Evolutionary conservation across 306 rosid genomes (phyloP), one percentile per base, ranked within the genome.

Genomic region (Glycyrrhiza uralensis): DNA sequence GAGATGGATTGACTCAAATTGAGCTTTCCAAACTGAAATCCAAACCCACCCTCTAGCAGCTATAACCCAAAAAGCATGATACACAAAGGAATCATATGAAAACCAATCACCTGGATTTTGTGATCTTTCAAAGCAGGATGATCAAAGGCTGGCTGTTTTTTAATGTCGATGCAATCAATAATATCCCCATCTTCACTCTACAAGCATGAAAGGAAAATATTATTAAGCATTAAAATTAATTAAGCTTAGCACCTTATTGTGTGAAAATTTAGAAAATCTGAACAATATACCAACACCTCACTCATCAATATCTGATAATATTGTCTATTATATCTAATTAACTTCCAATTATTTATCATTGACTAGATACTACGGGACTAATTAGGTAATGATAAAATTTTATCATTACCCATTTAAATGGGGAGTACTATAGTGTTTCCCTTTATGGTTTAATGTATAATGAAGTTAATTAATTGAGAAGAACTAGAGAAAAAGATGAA

Each of bases 141-240:
- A 76, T 84, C 87, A 80, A 90, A 82, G 7, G 88, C 93, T 15
- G 88, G 91, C 50, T 86, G 91, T 64, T 82, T 84, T 11, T 79
- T 47, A 44, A 84, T 80, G 60, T 82, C 83, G 11, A 85, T 77
- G 56, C 93, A 87, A 46, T 90, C 87, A 28, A 87, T 71, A 9
- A 86, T 72, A 59, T 90, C 96, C 42, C 86, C 93, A 61, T 90
- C 88, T 69, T 84, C 88, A 71, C 91, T 86, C 93, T 87, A 62
- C 55, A 74, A 62, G 10, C 61, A 79, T 51, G 14, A 22, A n/a
- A 49, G 15, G 33, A 59, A 70, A 3, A 0, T 5, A 61, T 9
- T 9, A 19, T 7, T 9, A 18, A 59, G 24, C 17, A 66, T 17
- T 45, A 67, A 44, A 55, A 29, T 29, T 26, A 45, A 29, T 42